Evolutionary conservation across 192 early-diverging fungal genomes (phyloP).

Genomic region (Chytriomyces confervae): DNA sequence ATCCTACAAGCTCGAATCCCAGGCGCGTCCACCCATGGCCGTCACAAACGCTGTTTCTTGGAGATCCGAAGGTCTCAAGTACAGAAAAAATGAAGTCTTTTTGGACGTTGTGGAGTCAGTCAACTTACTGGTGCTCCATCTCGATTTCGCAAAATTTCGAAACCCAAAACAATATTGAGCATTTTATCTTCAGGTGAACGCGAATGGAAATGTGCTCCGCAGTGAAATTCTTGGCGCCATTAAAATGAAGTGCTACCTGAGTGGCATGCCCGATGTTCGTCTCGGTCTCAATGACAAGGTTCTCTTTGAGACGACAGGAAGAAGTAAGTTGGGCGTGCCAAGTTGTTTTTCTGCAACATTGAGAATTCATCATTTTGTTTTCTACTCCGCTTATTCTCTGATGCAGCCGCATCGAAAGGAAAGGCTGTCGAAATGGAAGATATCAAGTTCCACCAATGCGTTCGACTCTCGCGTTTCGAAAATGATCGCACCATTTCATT

Average conservation of each 20-base stretch:
- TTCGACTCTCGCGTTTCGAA: slow-evolving; percentile 92
- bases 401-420: slow-evolving; percentile 40
- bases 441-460: slow-evolving; percentile 99
- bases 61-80: slow-evolving; percentile 91
- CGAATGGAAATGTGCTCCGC: slow-evolving; percentile 80
- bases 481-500: slow-evolving; percentile 96
- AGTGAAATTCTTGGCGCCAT: slow-evolving; percentile 91
- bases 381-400: not conserved
- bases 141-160: not conserved
- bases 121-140: slow-evolving; percentile 80
- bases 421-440: slow-evolving; percentile 93
- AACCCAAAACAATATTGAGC: not conserved
- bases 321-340: slow-evolving; percentile 51
- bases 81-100: slow-evolving; percentile 99
- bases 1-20: slow-evolving; percentile 90
- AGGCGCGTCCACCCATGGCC: slow-evolving; percentile 80
- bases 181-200: slow-evolving; percentile 30
- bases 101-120: slow-evolving; percentile 99
- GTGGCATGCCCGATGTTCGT: slow-evolving; percentile 96
- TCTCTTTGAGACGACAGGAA: slow-evolving; percentile 90
- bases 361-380: not conserved
- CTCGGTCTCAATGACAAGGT: slow-evolving; percentile 97
- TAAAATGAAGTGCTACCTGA: slow-evolving; percentile 94
- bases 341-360: not conserved
- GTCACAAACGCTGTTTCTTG: slow-evolving; percentile 92